Base-by-base conservation (phyloP, 2,329 filamentous ascomycete species). In the Paraphoma sp. region DNA sequence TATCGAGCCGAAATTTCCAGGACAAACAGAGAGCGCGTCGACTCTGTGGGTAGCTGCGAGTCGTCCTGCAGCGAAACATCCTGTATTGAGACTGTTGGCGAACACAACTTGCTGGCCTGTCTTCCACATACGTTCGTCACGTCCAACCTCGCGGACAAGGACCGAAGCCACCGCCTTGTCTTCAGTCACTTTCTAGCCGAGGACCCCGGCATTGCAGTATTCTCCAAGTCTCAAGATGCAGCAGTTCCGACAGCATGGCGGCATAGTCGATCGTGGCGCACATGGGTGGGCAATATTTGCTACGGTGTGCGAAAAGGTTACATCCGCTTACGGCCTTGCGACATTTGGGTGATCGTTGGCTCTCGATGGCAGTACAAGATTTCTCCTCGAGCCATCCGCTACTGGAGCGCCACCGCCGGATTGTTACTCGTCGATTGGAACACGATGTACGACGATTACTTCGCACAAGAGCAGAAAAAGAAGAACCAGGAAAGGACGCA, bases 181-280 rank as follows among this genome's bases (percentile, higher is more conserved):
- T 59, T 61, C 36, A 61, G 55, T 18, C 56, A 51, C 16, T 53
- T 61, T 14, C 42, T 61, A 16, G n/a, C 48, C 6, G 59, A 59
- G 41, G 50, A 61, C 16, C 51, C 59, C 12, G 38, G 44, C n/a
- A 45, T 61, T n/a, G 59, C 56, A 3, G 56, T 61, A 1, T 61
- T 61, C 38, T 61, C 59, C 12, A 18, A 48, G 16, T 29, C 29
- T 28, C 59, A 61, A 43, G 43, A 48, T 31, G 46, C 56, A 41
- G 45, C 49, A 6, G 45, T 56, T 6, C 41, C 53, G 30, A 47
- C n/a, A 12, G 29, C 30, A 17, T 61, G 51, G 56, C 48, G 41
- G 54, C 8, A 17, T 42, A 16, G 16, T 9, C 40, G 11, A 42
- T 29, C 30, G n/a, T 59, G 51, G 52, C 45, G 41, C 51, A 36